Base-by-base conservation (phyloP, 2,329 filamentous ascomycete genomes). In the Rhexocercosporidium sp. region DNA sequence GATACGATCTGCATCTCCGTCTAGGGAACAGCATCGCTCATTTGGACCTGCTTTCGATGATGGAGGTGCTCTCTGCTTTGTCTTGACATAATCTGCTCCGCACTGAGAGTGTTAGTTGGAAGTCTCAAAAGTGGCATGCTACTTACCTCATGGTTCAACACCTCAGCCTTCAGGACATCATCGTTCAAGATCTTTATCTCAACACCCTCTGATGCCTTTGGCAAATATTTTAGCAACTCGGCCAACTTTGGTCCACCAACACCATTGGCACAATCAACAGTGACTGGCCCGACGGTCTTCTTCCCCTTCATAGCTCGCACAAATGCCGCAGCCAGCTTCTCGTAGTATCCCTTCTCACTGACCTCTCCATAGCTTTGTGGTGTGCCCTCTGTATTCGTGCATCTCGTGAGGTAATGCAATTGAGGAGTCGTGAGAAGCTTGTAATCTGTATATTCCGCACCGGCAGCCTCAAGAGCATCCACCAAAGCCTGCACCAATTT, bases 41-140 rank as follows among this genome's bases (percentile, higher is more conserved):
- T 91, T 89, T 1, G 88, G 85, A 37, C 88, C 85, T 51, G 92
- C 92, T 78, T 94, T 93, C 63, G 93, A 95, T 34, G 84, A 90
- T 49, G 92, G 92, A 61, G 96, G 96, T 67, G 93, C 92, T 71
- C 94, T 89, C 83, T 99, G 96, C 81, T 93, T 93, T 20, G 96
- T 98, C 84, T 99, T 99, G 80, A 99, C 96, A 75, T 89, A 98
- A 81, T 99, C 96, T 77, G 96, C 96, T 79, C 96, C 96, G 77
- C 92, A 97, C 89, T 96, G 74, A 29, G 44, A 16, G 44, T 53
- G 54, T 71, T 67, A 75, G 74, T 67, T 46, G 63, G 59, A 37
- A 57, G 18, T 25, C 14, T 34, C 29, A 9, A 22, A 12, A 59
- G 20, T 20, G 51, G 47, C 51, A 53, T 29, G 16, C 62, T 44